These are phyloP conservation scores for Hanseniaspora guilliermondii DNA, from an alignment of 805 yeast genomes.

Conservation along the genomic window DNA sequence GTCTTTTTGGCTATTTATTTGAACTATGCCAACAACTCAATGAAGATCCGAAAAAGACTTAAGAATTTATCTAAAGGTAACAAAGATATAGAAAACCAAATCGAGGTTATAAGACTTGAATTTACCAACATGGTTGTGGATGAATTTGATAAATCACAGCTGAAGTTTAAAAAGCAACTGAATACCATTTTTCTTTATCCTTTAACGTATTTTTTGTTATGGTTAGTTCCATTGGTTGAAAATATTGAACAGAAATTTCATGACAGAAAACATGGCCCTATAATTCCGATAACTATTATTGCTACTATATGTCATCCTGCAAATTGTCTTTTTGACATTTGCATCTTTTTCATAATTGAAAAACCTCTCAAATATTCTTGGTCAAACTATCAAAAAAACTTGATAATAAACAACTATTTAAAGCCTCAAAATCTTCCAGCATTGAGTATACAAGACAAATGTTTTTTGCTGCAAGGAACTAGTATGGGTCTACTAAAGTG, in stretches of 20 bases:
- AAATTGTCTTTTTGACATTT: slow-evolving; percentile 63
- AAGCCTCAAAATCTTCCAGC: slow-evolving; percentile 22
- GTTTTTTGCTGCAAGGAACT: slow-evolving; percentile 19
- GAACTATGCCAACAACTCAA: slow-evolving; percentile 34
- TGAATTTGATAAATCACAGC: slow-evolving; percentile 51
- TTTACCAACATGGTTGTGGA: slow-evolving; percentile 37
- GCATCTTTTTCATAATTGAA: slow-evolving; percentile 70
- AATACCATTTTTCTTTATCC: slow-evolving; percentile 75
- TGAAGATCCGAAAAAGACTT: slow-evolving; percentile 36
- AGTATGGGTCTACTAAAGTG: slow-evolving; percentile 24
- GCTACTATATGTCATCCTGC: slow-evolving; percentile 73
- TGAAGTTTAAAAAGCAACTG: slow-evolving; percentile 63
- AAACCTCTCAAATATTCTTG: slow-evolving; percentile 56
- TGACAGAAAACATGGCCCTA: slow-evolving; percentile 38
- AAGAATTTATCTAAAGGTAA: neutral
- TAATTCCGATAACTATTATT: slow-evolving; percentile 50
- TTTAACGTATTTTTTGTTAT: slow-evolving; percentile 59
- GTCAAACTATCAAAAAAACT: slow-evolving; percentile 20
- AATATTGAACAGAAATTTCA: slow-evolving; percentile 46
- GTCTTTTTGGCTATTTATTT: slow-evolving; percentile 61
- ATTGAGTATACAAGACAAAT: slow-evolving; percentile 16
- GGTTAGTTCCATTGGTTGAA: slow-evolving; percentile 68
- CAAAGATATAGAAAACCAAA: slow-evolving; percentile 3
- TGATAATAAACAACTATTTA: slow-evolving; percentile 19
- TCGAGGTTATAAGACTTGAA: slow-evolving; percentile 35